Percentiles rank a stretch among this genome's conserved stretches.
Evolutionary conservation across 352 stramenopile genomes (phyloP).

Genomic region (Pythium sukuiense): DNA sequence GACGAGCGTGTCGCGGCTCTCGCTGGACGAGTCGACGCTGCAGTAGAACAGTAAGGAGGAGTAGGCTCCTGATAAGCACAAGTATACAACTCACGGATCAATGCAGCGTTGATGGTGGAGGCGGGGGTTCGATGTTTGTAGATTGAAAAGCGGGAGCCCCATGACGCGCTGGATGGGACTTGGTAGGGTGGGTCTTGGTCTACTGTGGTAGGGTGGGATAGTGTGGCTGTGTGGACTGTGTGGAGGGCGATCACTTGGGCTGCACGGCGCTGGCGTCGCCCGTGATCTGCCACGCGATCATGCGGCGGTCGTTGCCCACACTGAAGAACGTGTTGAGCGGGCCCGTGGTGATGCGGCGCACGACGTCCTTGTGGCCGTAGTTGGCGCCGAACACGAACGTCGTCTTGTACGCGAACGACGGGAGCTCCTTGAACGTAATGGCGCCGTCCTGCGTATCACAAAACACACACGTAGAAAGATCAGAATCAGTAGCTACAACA

Average conservation of each 20-base stretch:
- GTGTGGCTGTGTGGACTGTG: background rate
- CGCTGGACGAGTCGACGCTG: slow-evolving; percentile 23
- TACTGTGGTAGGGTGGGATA: background rate
- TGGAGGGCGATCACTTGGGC: slow-evolving; percentile 38
- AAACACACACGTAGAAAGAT: background rate
- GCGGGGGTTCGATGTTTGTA: background rate
- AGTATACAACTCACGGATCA: background rate
- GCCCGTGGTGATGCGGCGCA: slow-evolving; percentile 72
- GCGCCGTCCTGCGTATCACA: slow-evolving; percentile 51
- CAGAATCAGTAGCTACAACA: no score
- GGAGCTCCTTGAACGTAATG: slow-evolving; percentile 84
- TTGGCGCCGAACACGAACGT: slow-evolving; percentile 59
- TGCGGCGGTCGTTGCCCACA: slow-evolving; percentile 73
- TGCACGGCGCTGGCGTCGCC: slow-evolving; percentile 69
- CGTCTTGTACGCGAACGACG: slow-evolving; percentile 85
- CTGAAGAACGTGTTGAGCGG: slow-evolving; percentile 85
- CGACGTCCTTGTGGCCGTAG: slow-evolving; percentile 69
- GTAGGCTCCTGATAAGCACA: background rate
- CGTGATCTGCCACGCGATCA: slow-evolving; percentile 87
- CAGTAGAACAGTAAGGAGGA: background rate
- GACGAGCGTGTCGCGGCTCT: slow-evolving; percentile 27
- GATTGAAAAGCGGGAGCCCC: background rate
- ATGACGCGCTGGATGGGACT: slow-evolving; percentile 5
- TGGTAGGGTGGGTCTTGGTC: background rate
- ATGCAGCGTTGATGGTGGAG: no score